Percentiles rank a stretch among this genome's conserved stretches.
Conservation (phyloP, 345 rosid genomes). For the Moringa oleifera region DNA sequence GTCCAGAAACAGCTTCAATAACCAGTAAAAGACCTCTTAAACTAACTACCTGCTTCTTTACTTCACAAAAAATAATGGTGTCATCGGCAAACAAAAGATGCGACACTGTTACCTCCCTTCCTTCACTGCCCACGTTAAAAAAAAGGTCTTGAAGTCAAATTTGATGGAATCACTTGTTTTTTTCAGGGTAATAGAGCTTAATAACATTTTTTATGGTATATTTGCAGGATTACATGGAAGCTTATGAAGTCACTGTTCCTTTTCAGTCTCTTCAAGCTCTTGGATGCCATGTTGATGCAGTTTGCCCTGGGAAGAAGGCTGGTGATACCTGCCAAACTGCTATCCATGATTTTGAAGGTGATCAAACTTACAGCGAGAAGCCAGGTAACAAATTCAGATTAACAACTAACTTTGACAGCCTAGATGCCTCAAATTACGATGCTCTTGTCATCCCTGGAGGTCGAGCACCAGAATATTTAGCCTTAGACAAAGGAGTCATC, state of each 20-base stretch:
- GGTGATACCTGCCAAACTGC: constrained; percentile 85
- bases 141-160: too few species aligned
- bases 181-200: too few species aligned
- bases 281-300: constrained; percentile 83
- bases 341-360: constrained; percentile 94
- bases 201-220: too few species aligned
- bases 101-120: too few species aligned
- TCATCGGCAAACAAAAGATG: too few species aligned
- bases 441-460: constrained; percentile 96
- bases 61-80: too few species aligned
- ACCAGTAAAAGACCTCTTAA: too few species aligned
- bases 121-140: too few species aligned
- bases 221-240: constrained; percentile 90
- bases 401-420: constrained; percentile 50
- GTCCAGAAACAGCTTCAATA: too few species aligned
- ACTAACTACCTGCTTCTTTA: too few species aligned
- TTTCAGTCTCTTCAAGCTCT: constrained; percentile 88
- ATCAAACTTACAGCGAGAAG: constrained; percentile 93
- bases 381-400: constrained; percentile 81
- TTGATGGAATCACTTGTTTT: too few species aligned
- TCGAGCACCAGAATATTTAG: constrained; percentile 84
- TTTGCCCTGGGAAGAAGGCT: constrained; percentile 80
- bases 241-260: constrained; percentile 78
- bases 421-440: constrained; percentile 63
- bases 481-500: constrained; percentile 44